Conservation (phyloP, 2,329 filamentous ascomycete genomes). For the Zelopaecilomyces penicillatus region DNA sequence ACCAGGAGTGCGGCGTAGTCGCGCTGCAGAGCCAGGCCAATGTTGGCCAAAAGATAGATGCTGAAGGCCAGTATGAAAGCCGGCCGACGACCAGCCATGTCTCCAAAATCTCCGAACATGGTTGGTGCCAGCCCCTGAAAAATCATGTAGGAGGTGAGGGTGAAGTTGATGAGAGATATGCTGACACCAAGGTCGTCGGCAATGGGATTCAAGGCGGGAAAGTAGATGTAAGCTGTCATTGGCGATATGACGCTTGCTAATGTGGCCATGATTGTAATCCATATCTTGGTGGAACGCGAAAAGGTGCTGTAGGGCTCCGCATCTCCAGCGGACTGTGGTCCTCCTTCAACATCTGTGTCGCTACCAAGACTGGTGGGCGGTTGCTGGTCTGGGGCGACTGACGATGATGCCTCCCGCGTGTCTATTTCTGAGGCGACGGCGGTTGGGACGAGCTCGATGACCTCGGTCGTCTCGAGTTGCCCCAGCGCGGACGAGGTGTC, state of each 20-base stretch:
- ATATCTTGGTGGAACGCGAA: conserved; percentile 34
- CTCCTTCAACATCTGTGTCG: too few relatives aligned
- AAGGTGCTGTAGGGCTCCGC: conserved; percentile 20
- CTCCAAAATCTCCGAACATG: conserved; percentile 53
- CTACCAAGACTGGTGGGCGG: too few relatives aligned
- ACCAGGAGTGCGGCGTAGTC: conserved; percentile 51
- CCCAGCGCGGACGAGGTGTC: too few relatives aligned
- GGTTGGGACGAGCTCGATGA: too few relatives aligned
- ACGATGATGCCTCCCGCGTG: too few relatives aligned
- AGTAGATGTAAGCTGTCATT: conserved; percentile 52
- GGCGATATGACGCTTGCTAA: conserved; percentile 47
- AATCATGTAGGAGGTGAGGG: conserved; percentile 54
- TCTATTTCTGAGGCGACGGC: too few relatives aligned
- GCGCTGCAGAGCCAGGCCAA: conserved; percentile 50
- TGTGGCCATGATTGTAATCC: conserved; percentile 45
- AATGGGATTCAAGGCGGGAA: conserved; percentile 33
- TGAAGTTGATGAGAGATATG: conserved; percentile 36
- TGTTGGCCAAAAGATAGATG: conserved; percentile 50
- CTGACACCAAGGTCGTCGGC: conserved; percentile 31
- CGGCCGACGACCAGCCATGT: conserved; percentile 51
- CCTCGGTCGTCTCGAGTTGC: too few relatives aligned
- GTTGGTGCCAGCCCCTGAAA: conserved; percentile 55
- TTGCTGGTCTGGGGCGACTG: too few relatives aligned
- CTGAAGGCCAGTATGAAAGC: conserved; percentile 50
- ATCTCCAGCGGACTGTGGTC: too few relatives aligned